Base-by-base conservation (phyloP, 2,329 filamentous ascomycete species). In the Hyphodiscus sp. region DNA sequence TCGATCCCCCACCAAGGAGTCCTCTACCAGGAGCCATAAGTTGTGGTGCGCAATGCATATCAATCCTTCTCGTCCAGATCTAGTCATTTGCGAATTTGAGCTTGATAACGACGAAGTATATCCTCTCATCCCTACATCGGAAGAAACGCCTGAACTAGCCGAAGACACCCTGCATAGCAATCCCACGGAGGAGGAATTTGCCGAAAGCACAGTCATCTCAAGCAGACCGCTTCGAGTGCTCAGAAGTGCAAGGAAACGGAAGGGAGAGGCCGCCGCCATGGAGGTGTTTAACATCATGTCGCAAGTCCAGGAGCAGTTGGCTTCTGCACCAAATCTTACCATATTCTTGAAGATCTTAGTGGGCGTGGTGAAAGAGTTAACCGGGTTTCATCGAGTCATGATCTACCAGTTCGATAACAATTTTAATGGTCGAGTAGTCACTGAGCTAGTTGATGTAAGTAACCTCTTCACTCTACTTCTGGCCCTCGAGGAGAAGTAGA, bases 271-370 rank as follows among this genome's bases (percentile, higher is more conserved):
- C 45, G 86, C 86, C 5, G 87, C 87, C 0, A 94, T 94, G 84
- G 87, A 95, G 63, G 87, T 94, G 1, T 95, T 95, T 69, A 91
- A 90, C 68, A 91, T 95, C 59, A 88, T 95, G 81, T 89, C 87
- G 1, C 91, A 96, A 67, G 86, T 96, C 0, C 90, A 95, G 67
- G 89, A 95, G 62, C 91, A 95, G 67, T 74, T 96, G 13, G 81
- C 87, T 4, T 80, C 82, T 23, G 88, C 90, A 1, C 76, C 82
- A 0, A 85, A 79, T 55, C 73, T 95, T 0, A 83, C 90, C 1
- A 76, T 69, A 1, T 89, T 96, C 55, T 73, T 95, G 41, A 92
- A 94, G 63, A 84, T 91, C 6, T 71, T 94, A 2, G 87, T 92
- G 0, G 90, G 90, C 0, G 86, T 96, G 8, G 82, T 95, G 33